These are phyloP conservation scores for Dendrobium chrysotoxum DNA, from an alignment of 106 monocot species.

Conservation along the genomic window DNA sequence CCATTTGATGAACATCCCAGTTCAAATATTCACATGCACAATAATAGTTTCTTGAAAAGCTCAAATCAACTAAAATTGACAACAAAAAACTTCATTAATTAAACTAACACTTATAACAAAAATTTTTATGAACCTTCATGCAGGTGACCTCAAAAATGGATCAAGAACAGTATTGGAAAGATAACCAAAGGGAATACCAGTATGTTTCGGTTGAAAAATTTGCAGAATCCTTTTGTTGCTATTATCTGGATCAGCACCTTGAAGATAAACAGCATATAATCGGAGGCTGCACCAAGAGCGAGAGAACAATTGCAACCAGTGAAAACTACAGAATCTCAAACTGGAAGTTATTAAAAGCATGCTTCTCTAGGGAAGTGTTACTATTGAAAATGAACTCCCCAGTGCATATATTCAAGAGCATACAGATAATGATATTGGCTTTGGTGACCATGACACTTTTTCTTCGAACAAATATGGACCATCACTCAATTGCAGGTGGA, in stretches of 20 bases:
- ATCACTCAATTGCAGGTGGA: conserved; percentile 37
- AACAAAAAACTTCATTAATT: not conserved
- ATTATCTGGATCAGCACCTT: conserved; percentile 10
- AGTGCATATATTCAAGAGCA: conserved; percentile 59
- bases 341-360: conserved; percentile 60
- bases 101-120: not conserved
- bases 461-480: conserved; percentile 42
- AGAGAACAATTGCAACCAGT: not conserved
- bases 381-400: conserved; percentile 54
- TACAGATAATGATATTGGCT: conserved; percentile 52
- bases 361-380: conserved; percentile 55
- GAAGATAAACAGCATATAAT: conserved; percentile 10
- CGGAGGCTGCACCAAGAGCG: not conserved
- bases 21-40: not conserved
- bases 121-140: conserved; percentile 1
- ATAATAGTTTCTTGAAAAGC: not conserved
- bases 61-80: not conserved
- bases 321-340: conserved; percentile 27
- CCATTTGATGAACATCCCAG: not conserved
- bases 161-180: conserved; percentile 63
- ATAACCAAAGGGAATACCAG: conserved; percentile 23
- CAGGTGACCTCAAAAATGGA: conserved; percentile 69
- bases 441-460: conserved; percentile 63
- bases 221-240: conserved; percentile 34
- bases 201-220: conserved; percentile 42